Percentiles rank a stretch among this genome's conserved stretches.
Evolutionary conservation across 768 basidiomycete genomes (phyloP).

Genomic region (Coprinellus micaceus): DNA sequence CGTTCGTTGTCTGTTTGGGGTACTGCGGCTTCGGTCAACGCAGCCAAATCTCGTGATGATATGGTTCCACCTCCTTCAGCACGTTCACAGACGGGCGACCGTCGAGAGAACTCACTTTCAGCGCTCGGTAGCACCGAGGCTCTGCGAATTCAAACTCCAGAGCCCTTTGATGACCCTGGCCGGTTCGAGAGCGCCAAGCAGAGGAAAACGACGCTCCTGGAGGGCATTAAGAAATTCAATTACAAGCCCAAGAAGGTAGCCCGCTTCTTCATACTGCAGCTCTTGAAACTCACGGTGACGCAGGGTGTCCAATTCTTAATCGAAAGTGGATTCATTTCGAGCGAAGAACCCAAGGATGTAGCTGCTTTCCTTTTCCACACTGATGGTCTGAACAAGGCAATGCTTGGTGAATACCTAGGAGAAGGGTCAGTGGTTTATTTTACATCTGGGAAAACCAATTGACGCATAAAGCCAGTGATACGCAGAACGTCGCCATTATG

Average conservation of each 20-base stretch:
- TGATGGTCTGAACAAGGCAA: slow-evolving; percentile 90
- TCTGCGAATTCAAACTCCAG: slow-evolving; percentile 69
- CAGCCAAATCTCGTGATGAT: slow-evolving; percentile 44
- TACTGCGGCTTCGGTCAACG: slow-evolving; percentile 39
- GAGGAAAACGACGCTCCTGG: slow-evolving; percentile 89
- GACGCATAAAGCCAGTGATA: slow-evolving; percentile 53
- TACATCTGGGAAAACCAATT: not conserved
- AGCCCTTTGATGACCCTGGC: slow-evolving; percentile 83
- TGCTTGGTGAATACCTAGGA: slow-evolving; percentile 97
- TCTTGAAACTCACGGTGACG: not conserved
- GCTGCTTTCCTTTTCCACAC: slow-evolving; percentile 82
- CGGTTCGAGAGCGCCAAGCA: slow-evolving; percentile 94
- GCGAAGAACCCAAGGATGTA: slow-evolving; percentile 67
- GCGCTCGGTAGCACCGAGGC: slow-evolving; percentile 51
- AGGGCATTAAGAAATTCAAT: slow-evolving; percentile 97
- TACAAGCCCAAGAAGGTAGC: slow-evolving; percentile 93
- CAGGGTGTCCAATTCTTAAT: slow-evolving; percentile 89
- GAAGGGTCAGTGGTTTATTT: slow-evolving; percentile 68
- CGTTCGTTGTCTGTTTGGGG: slow-evolving; percentile 92
- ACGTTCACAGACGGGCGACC: slow-evolving; percentile 48
- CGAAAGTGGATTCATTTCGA: slow-evolving; percentile 83
- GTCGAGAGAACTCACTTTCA: slow-evolving; percentile 51
- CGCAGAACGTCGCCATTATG: slow-evolving; percentile 89
- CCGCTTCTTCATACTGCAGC: not conserved
- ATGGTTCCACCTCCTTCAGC: slow-evolving; percentile 32